Evolutionary conservation across 2,329 filamentous ascomycete genomes (phyloP), one percentile per base, ranked within the genome.

Genomic region (Ceratocystis albifundus): DNA sequence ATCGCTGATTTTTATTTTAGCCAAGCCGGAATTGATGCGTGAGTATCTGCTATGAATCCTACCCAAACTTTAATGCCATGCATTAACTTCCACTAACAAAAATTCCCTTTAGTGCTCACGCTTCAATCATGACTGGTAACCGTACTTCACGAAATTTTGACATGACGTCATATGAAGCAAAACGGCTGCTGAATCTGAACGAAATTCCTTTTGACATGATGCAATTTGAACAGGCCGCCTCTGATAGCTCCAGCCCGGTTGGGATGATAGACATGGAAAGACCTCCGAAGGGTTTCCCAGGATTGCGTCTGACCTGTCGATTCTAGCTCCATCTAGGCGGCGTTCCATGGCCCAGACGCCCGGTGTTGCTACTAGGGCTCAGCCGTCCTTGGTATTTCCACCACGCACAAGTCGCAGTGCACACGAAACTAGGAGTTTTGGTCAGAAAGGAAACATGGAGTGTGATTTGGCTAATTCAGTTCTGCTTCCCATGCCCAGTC

Each of bases 341-440:
- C 76, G 79, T 8, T 82, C 80, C 2, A 70, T 81, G 45, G 74
- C 79, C 12, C 79, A 78, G 67, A 79, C 76, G 0, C 80, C 80
- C 0, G 80, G 80, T 10, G 74, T 82, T 25, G 80, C 80, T 6
- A 82, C 80, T 6, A 76, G 79, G 66, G 68, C 73, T 7, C 69
- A 69, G 68, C 68, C 70, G 67, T 53, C 55, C 3, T 15, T n/a
- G 8, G 7, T 59, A 17, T 64, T 53, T 61, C 62, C 20, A 55
- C 55, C 5, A 30, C 55, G 67, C 64, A 10, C 61, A n/a, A 62
- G 20, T 15, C 36, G 20, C n/a, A 62, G 36, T 20, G 55, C 55
- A n/a, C 17, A 59, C 55, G 55, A 59, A 17, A 59, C 55, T 8
- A 22, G 55, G 17, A 59, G 55, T n/a, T 59, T 59, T 59, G 55